Conservation (phyloP, 176 grass and related monocot species). For the Juncus inflexus region DNA sequence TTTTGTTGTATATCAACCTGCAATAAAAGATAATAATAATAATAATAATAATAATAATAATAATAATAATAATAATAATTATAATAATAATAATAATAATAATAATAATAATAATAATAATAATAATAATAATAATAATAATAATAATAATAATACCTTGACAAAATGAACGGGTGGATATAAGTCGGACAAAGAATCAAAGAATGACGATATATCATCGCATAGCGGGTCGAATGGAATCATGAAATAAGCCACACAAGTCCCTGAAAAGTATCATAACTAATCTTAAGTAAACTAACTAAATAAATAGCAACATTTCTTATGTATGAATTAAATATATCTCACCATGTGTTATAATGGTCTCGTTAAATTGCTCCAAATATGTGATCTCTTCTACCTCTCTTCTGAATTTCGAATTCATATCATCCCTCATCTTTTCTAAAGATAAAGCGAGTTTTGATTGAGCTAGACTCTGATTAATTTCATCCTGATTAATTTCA, state of each 20-base stretch:
- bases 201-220: conserved; percentile 29
- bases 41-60: neutral
- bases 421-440: conserved; percentile 47
- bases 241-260: conserved; percentile 60
- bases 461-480: conserved; percentile 45
- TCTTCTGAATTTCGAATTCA: conserved; percentile 52
- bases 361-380: conserved; percentile 56
- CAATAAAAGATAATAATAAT: neutral
- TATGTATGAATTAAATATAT: neutral
- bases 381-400: conserved; percentile 46
- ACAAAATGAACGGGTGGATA: conserved; percentile 63
- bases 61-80: conserved; percentile 32
- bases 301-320: neutral
- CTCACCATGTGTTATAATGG: conserved; percentile 51
- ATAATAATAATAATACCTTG: conserved; percentile 42
- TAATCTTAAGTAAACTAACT: neutral
- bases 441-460: conserved; percentile 58
- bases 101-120: conserved; percentile 23
- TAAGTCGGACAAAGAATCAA: conserved; percentile 48
- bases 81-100: neutral
- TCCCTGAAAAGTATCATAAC: conserved; percentile 29
- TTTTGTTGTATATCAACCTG: conserved; percentile 56
- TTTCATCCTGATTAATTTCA: conserved; percentile 43
- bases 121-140: neutral
- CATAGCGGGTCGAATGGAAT: conserved; percentile 41